A percentile compares a stretch with the other conserved stretches of the same genome.
These are phyloP conservation scores for Stephania yunnanensis DNA, from an alignment of 164 flowering plant genomes.

Conservation along the genomic window DNA sequence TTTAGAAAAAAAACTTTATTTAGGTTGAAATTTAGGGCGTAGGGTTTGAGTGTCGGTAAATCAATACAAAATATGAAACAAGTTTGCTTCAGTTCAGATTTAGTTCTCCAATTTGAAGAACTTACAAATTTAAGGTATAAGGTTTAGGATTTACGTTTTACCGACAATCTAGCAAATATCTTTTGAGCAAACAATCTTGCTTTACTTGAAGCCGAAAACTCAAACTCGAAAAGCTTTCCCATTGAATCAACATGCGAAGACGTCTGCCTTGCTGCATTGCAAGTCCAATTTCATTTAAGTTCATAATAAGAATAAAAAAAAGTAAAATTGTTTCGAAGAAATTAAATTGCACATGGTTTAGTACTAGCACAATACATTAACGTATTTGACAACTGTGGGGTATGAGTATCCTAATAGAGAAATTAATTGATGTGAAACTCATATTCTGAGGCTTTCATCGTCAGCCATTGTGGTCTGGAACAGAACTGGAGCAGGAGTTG, in stretches of 20 bases:
- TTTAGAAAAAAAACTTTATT: no score
- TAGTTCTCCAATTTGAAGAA: no score
- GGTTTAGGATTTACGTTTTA: no score
- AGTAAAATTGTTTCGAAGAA: not conserved
- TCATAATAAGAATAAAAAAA: not conserved
- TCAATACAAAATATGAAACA: no score
- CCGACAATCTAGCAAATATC: constrained; percentile 30
- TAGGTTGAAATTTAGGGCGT: no score
- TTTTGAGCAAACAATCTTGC: constrained; percentile 61
- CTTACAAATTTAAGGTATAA: no score
- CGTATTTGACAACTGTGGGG: constrained; percentile 55
- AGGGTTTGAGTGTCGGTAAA: no score
- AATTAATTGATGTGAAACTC: constrained; percentile 82
- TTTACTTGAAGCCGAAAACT: constrained; percentile 48
- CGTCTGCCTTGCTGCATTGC: constrained; percentile 64
- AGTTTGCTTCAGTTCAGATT: no score
- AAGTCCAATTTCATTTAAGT: not conserved
- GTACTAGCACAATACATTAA: constrained; percentile 58
- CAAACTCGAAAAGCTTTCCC: constrained; percentile 45
- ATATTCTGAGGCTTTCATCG: constrained; percentile 45
- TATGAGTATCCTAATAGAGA: constrained; percentile 72
- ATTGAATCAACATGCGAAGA: constrained; percentile 58
- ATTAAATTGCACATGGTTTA: not conserved
- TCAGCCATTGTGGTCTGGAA: constrained; percentile 36
- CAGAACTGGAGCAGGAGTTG: no score